Base-by-base conservation (phyloP, 495 filamentous ascomycete species). In the Aspergillus olivimuriae region DNA sequence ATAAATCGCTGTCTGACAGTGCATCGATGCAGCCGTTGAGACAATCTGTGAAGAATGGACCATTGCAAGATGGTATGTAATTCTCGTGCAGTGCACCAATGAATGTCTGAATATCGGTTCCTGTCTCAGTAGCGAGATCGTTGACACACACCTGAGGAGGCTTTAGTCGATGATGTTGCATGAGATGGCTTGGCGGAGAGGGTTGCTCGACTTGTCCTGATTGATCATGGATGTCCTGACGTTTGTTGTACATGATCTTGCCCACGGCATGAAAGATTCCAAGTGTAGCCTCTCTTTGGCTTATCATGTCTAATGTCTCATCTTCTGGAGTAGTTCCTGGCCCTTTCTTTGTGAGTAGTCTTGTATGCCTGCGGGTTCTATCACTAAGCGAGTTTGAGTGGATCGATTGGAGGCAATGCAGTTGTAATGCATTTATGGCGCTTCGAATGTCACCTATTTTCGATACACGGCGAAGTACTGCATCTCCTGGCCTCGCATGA, bases 241-340 rank as follows among this genome's bases (percentile, higher is more conserved):
- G 76, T 57, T 95, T 97, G 65, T 97, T 97, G 63, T 97, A 90
- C 3, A 95, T 78, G 3, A 97, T 84, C 52, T 89, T 95, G 12
- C 90, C 94, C 38, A 99, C 83, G 20, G 94, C 89, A 62, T 99
- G 94, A 55, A 99, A 99, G 44, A 99, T 83, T 1, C 89, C 90
- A 5, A 96, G 70, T 49, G 77, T 91, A 15, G 86, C 77, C 63
- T 95, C 89, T 37, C 94, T 77, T 52, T 90, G 87, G 1, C 84
- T 87, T 3, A 97, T 73, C 34, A 87, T 57, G 49, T 84, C 73
- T 2, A 94, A 60, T 14, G 78, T 84, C 39, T 86, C 79, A 39
- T 73, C 68, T n/a, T n/a, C n/a, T n/a, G n/a, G n/a, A n/a, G n/a
- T n/a, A n/a, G n/a, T n/a, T n/a, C n/a, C n/a, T n/a, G n/a, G n/a